Evolutionary conservation across 2,329 filamentous ascomycete genomes (phyloP).

Genomic region (Neofusicoccum laricinum): DNA sequence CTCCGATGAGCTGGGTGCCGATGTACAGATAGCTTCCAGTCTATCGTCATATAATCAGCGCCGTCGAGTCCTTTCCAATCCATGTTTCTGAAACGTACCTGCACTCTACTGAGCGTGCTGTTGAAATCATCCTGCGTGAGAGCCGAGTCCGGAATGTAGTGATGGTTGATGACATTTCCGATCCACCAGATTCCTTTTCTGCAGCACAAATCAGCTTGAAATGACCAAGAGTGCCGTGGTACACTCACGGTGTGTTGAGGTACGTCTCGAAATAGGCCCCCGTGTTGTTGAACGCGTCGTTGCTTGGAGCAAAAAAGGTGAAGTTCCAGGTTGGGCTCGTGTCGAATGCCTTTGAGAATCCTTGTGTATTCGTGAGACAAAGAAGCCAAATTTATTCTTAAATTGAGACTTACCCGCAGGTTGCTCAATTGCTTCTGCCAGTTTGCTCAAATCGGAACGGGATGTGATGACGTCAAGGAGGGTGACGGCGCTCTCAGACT

Average conservation of each 20-base stretch:
- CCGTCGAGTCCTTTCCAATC: no score
- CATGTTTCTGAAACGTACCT: neutral
- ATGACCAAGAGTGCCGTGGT: accelerated
- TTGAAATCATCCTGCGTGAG: neutral
- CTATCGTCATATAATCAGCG: neutral
- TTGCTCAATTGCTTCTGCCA: neutral
- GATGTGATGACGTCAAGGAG: neutral
- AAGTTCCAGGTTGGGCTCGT: neutral
- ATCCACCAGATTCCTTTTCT: constrained; percentile 16
- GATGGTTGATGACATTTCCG: constrained; percentile 11
- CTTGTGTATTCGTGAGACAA: neutral
- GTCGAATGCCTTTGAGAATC: neutral
- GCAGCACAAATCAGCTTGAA: no score
- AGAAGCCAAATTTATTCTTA: neutral
- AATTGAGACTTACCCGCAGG: neutral
- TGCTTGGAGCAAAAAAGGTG: neutral
- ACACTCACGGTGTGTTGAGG: neutral
- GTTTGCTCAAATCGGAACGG: neutral
- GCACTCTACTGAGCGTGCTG: neutral
- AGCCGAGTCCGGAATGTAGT: constrained; percentile 7
- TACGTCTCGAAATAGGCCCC: neutral
- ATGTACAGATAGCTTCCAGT: constrained; percentile 13
- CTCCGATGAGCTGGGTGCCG: neutral
- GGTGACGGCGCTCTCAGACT: neutral
- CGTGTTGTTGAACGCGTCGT: neutral